phyloP scores from a whole-genome alignment of 2,329 filamentous ascomycete genomes.

The Chaetomiaceae sp. region DNA sequence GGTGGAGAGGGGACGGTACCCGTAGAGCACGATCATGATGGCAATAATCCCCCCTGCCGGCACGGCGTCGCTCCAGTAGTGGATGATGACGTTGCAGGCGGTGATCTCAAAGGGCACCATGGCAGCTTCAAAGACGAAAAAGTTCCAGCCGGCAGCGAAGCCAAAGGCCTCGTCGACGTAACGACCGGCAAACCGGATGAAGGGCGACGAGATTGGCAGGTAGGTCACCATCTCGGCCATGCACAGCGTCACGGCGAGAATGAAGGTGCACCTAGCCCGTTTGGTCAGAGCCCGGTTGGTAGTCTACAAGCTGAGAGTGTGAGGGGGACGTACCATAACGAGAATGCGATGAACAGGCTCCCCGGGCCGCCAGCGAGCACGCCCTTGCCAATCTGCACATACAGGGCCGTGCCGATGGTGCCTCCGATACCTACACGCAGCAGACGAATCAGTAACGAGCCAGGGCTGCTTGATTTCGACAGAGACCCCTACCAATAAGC shows the following conservation, averaged over 20 bases:
- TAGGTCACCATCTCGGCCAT: constrained; percentile 76
- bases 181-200: constrained; percentile 70
- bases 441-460: neutral
- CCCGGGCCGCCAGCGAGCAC: constrained; percentile 56
- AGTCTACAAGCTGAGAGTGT: no score
- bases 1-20: neutral
- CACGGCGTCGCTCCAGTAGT: constrained; percentile 56
- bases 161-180: constrained; percentile 73
- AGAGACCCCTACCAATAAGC: constrained; percentile 43
- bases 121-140: constrained; percentile 64
- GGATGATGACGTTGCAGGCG: constrained; percentile 58
- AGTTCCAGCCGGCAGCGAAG: constrained; percentile 69
- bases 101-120: constrained; percentile 65
- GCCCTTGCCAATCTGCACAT: constrained; percentile 54
- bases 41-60: constrained; percentile 53
- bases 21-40: constrained; percentile 45
- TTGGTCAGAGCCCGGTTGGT: neutral
- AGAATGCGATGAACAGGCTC: constrained; percentile 55
- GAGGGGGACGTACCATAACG: constrained; percentile 41
- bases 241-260: constrained; percentile 54
- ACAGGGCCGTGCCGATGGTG: constrained; percentile 59
- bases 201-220: constrained; percentile 70
- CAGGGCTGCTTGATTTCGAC: neutral
- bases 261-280: constrained; percentile 44
- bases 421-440: constrained; percentile 52